Evolutionary conservation across 2,329 filamentous ascomycete species (phyloP).

Genomic region (Colletotrichum sp.): DNA sequence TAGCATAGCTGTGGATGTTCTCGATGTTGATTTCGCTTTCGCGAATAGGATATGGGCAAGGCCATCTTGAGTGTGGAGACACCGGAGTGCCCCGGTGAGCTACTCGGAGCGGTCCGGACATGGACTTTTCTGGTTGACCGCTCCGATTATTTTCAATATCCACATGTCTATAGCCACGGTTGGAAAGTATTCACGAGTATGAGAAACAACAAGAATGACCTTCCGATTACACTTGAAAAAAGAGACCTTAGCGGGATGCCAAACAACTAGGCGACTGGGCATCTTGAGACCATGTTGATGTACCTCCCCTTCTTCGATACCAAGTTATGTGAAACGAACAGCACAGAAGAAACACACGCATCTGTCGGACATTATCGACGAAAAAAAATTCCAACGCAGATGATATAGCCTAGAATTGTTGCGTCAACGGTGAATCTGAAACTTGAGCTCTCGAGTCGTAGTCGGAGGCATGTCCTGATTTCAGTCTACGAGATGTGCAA

Average conservation of each 20-base stretch:
- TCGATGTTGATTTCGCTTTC: not conserved
- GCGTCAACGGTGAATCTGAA: not conserved
- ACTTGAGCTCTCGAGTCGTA: not conserved
- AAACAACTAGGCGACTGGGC: not conserved
- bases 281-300: accelerated
- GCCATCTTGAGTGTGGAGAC: not conserved
- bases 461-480: accelerated
- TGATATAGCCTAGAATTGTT: not conserved
- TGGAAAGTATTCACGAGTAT: not conserved
- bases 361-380: not conserved
- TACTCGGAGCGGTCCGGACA: not conserved
- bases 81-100: not conserved
- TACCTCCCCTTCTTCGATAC: not conserved
- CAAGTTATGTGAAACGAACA: not conserved
- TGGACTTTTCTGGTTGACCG: not conserved
- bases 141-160: not conserved
- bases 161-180: accelerated
- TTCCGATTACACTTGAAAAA: not conserved
- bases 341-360: not conserved
- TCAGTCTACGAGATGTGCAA: not conserved
- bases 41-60: not conserved
- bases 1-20: not conserved
- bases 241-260: not conserved
- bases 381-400: not conserved
- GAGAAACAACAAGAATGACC: accelerated